Base-by-base conservation (phyloP, 495 filamentous ascomycete genomes). In the Penicillium taxi region DNA sequence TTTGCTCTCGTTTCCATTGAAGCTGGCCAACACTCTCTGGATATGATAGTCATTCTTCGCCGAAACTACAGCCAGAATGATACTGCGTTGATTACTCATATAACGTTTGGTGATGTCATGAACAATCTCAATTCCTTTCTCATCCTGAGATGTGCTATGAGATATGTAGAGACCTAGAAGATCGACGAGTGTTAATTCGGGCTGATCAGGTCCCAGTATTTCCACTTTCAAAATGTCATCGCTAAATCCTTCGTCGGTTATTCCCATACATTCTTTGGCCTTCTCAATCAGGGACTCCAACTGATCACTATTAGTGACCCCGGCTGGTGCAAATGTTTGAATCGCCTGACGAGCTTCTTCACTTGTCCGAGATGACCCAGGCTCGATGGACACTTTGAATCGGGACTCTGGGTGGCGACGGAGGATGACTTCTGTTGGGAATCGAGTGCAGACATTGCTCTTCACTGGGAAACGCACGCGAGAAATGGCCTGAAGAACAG, bases 61-160 rank as follows among this genome's bases (percentile, higher is more conserved):
- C 4, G 60, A 65, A 1, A 85, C 61, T 0, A 85, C 74, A 0
- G 78, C 77, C 0, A 85, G 63, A 24, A 84, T 78, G 33, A 85
- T 78, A 45, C 66, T 76, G 2, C 77, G 59, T 0, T 57, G 39
- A 20, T 74, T 63, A 2, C 26, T 45, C 53, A 87, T 82, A 48
- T 86, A 86, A 7, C 56, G 53, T 6, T 75, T 53, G 0, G 70
- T 69, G 9, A 88, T 39, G 5, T 64, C 52, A 5, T 59, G 50
- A 8, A 82, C 72, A 3, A 80, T 53, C 1, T 50, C 32, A 1
- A 70, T 66, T 1, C 58, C 60, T 21, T 49, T 22, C 0, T 14
- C 25, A 0, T 20, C 38, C 32, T 61, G 59, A 0, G 56, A 43
- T 5, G 61, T 61, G 2, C 62, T 73, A 0, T 45, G 56, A 0